These are phyloP conservation scores for Metschnikowia gelsemii DNA, from an alignment of 805 yeast species.

Conservation along the genomic window DNA sequence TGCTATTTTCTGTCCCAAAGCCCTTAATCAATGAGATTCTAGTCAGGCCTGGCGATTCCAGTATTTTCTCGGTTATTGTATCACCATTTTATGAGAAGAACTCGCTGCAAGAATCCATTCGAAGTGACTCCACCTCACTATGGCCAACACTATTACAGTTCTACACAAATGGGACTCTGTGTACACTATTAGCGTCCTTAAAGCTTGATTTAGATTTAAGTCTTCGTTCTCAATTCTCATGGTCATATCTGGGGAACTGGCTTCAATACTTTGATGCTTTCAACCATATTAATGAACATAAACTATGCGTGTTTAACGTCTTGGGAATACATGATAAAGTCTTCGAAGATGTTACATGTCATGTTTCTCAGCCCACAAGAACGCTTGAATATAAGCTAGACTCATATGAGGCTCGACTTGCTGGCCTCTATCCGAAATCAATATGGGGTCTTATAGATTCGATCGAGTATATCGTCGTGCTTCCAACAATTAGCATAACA, in stretches of 20 bases:
- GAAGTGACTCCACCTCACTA: constrained; percentile 7
- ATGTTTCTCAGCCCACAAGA: constrained; percentile 11
- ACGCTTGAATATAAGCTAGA: not conserved
- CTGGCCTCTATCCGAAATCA: constrained; percentile 1
- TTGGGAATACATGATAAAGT: constrained; percentile 24
- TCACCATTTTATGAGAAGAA: constrained; percentile 22
- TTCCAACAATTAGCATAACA: constrained; percentile 1
- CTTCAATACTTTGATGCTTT: constrained; percentile 26
- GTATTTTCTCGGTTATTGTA: constrained; percentile 36
- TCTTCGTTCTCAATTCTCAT: constrained; percentile 19
- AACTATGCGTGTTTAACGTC: constrained; percentile 27
- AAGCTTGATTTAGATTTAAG: constrained; percentile 22
- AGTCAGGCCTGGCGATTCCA: constrained; percentile 20
- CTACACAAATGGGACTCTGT: constrained; percentile 33
- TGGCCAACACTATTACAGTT: constrained; percentile 26
- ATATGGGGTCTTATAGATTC: constrained; percentile 7
- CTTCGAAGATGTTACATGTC: constrained; percentile 2
- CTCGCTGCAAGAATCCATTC: constrained; percentile 6
- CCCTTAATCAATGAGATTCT: constrained; percentile 26
- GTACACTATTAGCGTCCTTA: constrained; percentile 25
- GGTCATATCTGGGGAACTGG: constrained; percentile 41
- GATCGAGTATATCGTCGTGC: constrained; percentile 7
- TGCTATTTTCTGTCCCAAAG: constrained; percentile 33
- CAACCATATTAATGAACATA: constrained; percentile 29
- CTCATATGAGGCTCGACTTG: not conserved